A percentile compares a stretch with the other conserved stretches of the same genome.
phyloP scores from a whole-genome alignment of 257 asterid species.

The Plantago ovata region DNA sequence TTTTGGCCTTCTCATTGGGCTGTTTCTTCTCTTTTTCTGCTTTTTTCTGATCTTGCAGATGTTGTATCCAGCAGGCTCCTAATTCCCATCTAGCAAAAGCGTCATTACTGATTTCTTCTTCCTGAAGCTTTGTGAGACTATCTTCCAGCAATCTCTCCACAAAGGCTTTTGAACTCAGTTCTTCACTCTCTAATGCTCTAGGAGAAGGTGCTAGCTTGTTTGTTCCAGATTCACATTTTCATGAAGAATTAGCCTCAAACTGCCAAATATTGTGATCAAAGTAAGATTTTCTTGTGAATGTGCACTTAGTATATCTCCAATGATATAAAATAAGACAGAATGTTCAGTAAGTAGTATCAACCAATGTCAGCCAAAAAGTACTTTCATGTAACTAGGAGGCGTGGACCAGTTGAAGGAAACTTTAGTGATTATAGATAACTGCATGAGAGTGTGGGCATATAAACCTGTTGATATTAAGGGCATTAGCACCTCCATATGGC shows the following conservation, averaged over 20 bases:
- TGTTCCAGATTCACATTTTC: conserved; percentile 47
- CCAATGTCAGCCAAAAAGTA: conserved; percentile 14
- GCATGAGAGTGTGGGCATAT: conserved; percentile 4
- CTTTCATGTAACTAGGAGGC: conserved; percentile 4
- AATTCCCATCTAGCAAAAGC: conserved; percentile 93
- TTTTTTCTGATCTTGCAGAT: conserved; percentile 91
- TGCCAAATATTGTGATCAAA: conserved; percentile 36
- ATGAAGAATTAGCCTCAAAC: conserved; percentile 88
- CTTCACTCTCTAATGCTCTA: conserved; percentile 47
- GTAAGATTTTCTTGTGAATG: conserved; percentile 16
- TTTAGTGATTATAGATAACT: neutral
- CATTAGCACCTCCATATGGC: conserved; percentile 97
- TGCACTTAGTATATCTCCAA: neutral
- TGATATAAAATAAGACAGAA: neutral
- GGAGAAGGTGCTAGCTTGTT: conserved; percentile 39
- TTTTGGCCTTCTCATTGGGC: conserved; percentile 57
- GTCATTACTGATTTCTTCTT: conserved; percentile 59
- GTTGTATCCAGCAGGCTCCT: conserved; percentile 99
- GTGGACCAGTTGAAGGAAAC: conserved; percentile 11
- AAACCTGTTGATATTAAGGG: conserved; percentile 94
- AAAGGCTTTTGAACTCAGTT: conserved; percentile 49
- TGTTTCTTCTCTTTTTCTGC: conserved; percentile 83
- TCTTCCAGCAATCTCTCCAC: conserved; percentile 71
- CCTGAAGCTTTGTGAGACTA: conserved; percentile 75
- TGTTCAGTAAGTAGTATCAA: neutral